Base-by-base conservation (phyloP, 768 basidiomycete species). In the Suillus paluster region DNA sequence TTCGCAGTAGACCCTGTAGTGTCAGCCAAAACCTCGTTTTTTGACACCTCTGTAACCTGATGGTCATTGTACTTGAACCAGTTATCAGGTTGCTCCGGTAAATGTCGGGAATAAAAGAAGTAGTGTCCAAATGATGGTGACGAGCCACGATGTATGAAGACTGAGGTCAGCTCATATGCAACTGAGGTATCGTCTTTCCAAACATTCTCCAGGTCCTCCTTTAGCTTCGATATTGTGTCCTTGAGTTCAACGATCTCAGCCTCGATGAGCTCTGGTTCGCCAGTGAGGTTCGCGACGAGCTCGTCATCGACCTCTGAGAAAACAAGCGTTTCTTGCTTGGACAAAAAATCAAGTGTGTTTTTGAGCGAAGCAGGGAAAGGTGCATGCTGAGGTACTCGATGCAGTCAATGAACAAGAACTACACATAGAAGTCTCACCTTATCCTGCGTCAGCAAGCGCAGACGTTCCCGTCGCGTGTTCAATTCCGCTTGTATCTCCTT, bases 31-130 rank as follows among this genome's bases (percentile, higher is more conserved):
- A 98, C 91, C 69, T 97, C 95, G 9, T 86, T 86, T 69, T 92
- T 91, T 10, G 83, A 75, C 0, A 94, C 92, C 30, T 86, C 81
- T 4, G 86, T 82, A 10, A 99, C 94, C 62, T 86, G 87, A 41
- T 93, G 93, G 72, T 98, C 96, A 72, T 98, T 98, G 78, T 97
- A 95, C 77, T 97, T 97, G 84, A 95, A 94, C 94, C 95, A 98
- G 48, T 84, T 82, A 61, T 97, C 90, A 12, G 89, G 88, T 25
- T 86, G 76, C 53, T 86, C 84, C 1, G 95, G 96, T 15, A 97
- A 80, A 73, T 94, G 84, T 44, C 95, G 84, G 59, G 95, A 93
- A 74, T 97, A 97, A 76, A 98, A 94, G 81, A 95, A 99, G 75
- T 97, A 97, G 72, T 97, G 96, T 4, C 95, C 95, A 78, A 87